These are phyloP conservation scores for Penicillium sp. DNA, from an alignment of 2,329 filamentous ascomycete genomes.

Conservation along the genomic window DNA sequence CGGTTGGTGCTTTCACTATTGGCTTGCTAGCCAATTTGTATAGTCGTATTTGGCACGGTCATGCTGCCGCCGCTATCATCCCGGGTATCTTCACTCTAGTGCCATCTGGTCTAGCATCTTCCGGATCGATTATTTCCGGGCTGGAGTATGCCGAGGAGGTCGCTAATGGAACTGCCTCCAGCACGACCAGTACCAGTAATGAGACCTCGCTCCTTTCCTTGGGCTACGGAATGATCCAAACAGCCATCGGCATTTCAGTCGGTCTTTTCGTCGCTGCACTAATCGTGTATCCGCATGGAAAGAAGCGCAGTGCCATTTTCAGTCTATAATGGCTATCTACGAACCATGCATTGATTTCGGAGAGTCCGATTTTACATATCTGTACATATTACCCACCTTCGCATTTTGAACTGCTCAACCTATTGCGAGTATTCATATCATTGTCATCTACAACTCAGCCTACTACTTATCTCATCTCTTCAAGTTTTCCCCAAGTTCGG, in stretches of 20 bases:
- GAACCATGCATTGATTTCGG: not conserved
- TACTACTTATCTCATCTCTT: not conserved
- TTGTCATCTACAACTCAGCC: not conserved
- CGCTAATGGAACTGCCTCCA: slow-evolving; percentile 11
- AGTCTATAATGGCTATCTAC: slow-evolving; percentile 27
- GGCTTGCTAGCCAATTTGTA: slow-evolving; percentile 78
- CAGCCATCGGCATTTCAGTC: slow-evolving; percentile 48
- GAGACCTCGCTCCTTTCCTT: slow-evolving; percentile 31
- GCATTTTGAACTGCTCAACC: too few relatives aligned
- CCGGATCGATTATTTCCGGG: slow-evolving; percentile 56
- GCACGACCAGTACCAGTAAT: slow-evolving; percentile 1
- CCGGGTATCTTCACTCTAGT: slow-evolving; percentile 77
- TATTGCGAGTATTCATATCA: too few relatives aligned
- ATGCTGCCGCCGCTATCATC: slow-evolving; percentile 79
- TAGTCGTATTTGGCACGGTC: slow-evolving; percentile 67
- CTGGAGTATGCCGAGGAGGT: slow-evolving; percentile 57
- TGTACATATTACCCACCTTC: not conserved
- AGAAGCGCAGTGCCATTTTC: slow-evolving; percentile 46
- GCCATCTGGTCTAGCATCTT: slow-evolving; percentile 57
- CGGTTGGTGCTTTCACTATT: slow-evolving; percentile 72
- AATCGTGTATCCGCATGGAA: slow-evolving; percentile 47
- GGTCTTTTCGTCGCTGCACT: slow-evolving; percentile 47
- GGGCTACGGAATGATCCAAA: slow-evolving; percentile 47
- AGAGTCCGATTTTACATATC: not conserved
- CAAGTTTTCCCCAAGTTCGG: not conserved